Percentiles rank a stretch among this genome's conserved stretches.
Conservation (phyloP, 2,329 filamentous ascomycete genomes). For the Venturia asperata region DNA sequence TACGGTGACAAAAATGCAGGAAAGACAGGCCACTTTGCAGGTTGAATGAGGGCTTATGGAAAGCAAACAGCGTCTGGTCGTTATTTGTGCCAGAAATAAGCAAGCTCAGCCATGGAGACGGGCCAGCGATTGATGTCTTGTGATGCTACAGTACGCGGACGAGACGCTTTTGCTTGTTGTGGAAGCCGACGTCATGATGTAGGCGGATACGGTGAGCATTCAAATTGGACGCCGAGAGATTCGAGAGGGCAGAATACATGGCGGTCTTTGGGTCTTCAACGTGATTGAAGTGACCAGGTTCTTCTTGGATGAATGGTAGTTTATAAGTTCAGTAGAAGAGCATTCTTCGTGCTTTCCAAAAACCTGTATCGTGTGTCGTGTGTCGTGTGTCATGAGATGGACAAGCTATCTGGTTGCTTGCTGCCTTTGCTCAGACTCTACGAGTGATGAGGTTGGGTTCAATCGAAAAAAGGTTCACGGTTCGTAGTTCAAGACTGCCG, state of each 20-base stretch:
- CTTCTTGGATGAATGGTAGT: conserved; percentile 4
- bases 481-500: too few species aligned
- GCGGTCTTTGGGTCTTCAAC: neutral
- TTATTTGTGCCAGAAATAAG: neutral
- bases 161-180: neutral
- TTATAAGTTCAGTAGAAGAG: neutral
- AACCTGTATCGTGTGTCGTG: too few species aligned
- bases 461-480: too few species aligned
- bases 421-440: too few species aligned
- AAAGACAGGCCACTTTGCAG: neutral
- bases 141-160: neutral
- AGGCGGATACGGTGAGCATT: neutral
- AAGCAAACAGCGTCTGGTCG: neutral
- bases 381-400: too few species aligned
- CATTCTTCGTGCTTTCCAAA: neutral
- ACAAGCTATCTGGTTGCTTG: too few species aligned
- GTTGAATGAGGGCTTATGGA: neutral
- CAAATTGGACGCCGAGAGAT: neutral
- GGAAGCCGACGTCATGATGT: neutral
- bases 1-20: neutral
- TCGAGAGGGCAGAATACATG: neutral
- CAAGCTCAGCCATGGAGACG: neutral
- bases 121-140: neutral
- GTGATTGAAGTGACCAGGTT: conserved; percentile 4
- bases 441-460: too few species aligned